These are phyloP conservation scores for Pisolithus marmoratus DNA, from an alignment of 768 basidiomycete species.

Conservation along the genomic window DNA sequence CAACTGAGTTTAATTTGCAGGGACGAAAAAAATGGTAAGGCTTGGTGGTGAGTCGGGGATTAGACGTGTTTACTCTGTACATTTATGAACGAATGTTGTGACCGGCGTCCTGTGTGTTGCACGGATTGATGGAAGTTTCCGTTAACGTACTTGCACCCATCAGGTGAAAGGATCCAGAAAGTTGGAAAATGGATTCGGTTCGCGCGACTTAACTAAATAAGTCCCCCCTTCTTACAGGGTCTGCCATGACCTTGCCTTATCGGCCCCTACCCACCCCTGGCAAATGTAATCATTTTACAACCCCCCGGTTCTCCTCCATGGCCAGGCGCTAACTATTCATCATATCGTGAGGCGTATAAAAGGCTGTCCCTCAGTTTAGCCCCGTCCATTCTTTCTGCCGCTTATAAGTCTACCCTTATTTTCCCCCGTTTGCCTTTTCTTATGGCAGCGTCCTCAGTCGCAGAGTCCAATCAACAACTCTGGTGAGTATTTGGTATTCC, in stretches of 20 bases:
- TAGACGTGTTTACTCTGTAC: background rate
- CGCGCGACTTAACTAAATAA: conserved; percentile 26
- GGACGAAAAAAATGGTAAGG: conserved; percentile 3
- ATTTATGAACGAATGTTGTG: background rate
- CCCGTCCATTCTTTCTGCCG: conserved; percentile 29
- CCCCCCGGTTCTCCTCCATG: conserved; percentile 40
- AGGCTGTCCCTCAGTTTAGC: conserved; percentile 18
- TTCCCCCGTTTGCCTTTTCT: conserved; percentile 32
- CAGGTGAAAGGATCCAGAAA: conserved; percentile 19
- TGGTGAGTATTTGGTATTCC: conserved; percentile 42
- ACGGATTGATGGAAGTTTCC: conserved; percentile 25
- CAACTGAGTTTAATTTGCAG: conserved; percentile 12
- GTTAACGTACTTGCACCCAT: conserved; percentile 28
- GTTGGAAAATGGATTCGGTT: conserved; percentile 13
- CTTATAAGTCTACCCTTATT: conserved; percentile 25
- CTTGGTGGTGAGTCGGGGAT: conserved; percentile 7
- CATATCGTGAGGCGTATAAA: conserved; percentile 32
- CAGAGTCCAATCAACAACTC: conserved; percentile 55
- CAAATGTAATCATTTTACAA: conserved; percentile 29
- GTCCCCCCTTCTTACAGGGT: conserved; percentile 15
- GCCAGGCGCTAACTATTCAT: conserved; percentile 27
- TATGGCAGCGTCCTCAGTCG: conserved; percentile 51
- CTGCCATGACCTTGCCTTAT: conserved; percentile 23
- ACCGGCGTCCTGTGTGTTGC: background rate
- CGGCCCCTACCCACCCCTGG: conserved; percentile 41